phyloP scores from a whole-genome alignment of 352 stramenopile species.

The Globisporangium radiosum region DNA sequence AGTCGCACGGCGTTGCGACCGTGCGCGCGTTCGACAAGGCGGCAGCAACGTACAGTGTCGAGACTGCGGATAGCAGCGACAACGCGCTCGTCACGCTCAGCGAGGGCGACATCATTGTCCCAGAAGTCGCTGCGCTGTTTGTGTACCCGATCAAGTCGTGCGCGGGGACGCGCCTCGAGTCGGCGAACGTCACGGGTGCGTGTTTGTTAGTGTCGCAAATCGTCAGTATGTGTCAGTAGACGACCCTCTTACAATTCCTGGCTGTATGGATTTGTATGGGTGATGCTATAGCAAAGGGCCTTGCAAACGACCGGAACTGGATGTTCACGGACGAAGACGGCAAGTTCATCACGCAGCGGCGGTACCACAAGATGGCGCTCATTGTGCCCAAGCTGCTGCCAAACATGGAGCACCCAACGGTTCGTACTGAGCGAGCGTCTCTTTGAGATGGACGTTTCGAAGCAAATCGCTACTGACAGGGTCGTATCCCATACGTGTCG shows the following conservation, averaged over 20 bases:
- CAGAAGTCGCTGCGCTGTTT: conserved; percentile 38
- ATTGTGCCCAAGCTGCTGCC: conserved; percentile 51
- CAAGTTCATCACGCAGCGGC: conserved; percentile 69
- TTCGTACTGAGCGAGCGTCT: conserved; percentile 1
- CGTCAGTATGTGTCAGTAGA: neutral
- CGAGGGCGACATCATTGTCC: conserved; percentile 20
- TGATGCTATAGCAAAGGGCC: conserved; percentile 27
- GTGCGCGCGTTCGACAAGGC: conserved; percentile 22
- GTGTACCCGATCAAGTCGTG: conserved; percentile 88
- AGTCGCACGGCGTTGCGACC: conserved; percentile 3
- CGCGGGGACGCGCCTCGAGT: conserved; percentile 40
- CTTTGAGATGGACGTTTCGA: no score
- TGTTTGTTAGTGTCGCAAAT: neutral
- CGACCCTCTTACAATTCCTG: neutral
- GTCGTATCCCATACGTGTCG: no score
- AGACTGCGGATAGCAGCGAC: conserved; percentile 4
- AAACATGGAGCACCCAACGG: conserved; percentile 33
- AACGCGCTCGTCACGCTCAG: conserved; percentile 10
- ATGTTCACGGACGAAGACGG: conserved; percentile 62
- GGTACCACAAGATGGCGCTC: conserved; percentile 57
- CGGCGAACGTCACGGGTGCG: conserved; percentile 31
- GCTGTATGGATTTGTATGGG: neutral
- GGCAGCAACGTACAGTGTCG: conserved; percentile 28
- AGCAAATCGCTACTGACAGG: neutral
- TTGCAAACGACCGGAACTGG: conserved; percentile 71